Evolutionary conservation across 306 rosid species (phyloP), one percentile per base, ranked within the genome.

Genomic region (Sicyos baderoa): DNA sequence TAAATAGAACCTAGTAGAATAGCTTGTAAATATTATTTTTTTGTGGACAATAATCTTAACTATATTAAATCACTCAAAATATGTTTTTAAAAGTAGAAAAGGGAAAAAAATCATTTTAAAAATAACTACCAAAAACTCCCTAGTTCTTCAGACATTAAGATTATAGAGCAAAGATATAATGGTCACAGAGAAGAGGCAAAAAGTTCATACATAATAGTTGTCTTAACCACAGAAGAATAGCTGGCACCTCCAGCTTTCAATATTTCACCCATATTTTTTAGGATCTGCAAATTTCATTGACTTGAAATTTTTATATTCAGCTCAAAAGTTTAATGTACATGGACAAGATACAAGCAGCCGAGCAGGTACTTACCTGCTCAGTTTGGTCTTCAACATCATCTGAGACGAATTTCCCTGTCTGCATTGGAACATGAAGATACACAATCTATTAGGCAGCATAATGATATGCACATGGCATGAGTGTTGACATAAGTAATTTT

Each of bases 231-330:
- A 4, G 98, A 84, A 14, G 91, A 78, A 61, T 86, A 89, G 81
- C 76, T 71, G 9, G 87, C 86, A 68, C 96, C 97, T 64, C 98
- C 81, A 4, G 91, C 88, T 79, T 83, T 89, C 73, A 93, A 80
- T 78, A 93, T 93, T 81, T 93, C 98, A 29, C 97, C 98, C 84
- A 89, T 88, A 70, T 93, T 89, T 84, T 87, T 93, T 0, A 93
- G 91, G 76, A 93, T 75, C 96, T 93, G 76, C 61, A 60, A 45
- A 49, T 74, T 27, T 40, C 40, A 52, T 18, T 51, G 21, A 44
- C 47, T 54, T 35, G 40, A 61, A 54, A 2, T 27, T 32, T 72
- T 49, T 29, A 40, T 71, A 54, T 11, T 19, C 37, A 52, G 50
- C 50, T 40, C 11, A 52, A 16, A 51, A 18, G 1, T 65, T 7